Percentiles rank a stretch among this genome's conserved stretches.
phyloP scores from a whole-genome alignment of 257 asterid genomes.

The Verbascum thapsus region DNA sequence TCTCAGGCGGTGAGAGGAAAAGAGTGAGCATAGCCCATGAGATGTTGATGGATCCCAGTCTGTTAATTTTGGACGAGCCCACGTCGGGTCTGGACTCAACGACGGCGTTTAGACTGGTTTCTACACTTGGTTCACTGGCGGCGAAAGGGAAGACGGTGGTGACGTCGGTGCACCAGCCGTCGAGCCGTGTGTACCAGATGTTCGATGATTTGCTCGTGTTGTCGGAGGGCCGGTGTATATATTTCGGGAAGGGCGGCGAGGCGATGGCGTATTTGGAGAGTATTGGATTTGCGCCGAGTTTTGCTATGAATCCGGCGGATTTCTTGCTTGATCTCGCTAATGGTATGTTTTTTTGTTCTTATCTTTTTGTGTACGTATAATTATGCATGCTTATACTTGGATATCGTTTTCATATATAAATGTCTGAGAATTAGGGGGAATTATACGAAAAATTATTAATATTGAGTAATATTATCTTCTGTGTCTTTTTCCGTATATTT shows the following conservation, averaged over 20 bases:
- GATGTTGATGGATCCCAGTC: slow-evolving; percentile 86
- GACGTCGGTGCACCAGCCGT: slow-evolving; percentile 89
- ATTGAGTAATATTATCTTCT: no score
- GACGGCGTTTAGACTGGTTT: slow-evolving; percentile 70
- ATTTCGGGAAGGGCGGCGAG: slow-evolving; percentile 65
- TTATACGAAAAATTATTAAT: no score
- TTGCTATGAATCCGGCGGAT: slow-evolving; percentile 98
- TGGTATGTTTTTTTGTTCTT: slow-evolving; percentile 73
- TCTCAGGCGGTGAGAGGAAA: slow-evolving; percentile 95
- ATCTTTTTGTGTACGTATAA: slow-evolving; percentile 7
- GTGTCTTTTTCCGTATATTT: no score
- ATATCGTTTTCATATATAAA: no score
- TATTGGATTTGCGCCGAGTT: slow-evolving; percentile 69
- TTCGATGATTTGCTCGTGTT: slow-evolving; percentile 72
- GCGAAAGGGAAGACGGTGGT: slow-evolving; percentile 83
- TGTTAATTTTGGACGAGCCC: slow-evolving; percentile 83
- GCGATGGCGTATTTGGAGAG: slow-evolving; percentile 80
- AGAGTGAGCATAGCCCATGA: slow-evolving; percentile 91
- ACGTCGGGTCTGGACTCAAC: slow-evolving; percentile 94
- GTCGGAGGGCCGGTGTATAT: slow-evolving; percentile 76
- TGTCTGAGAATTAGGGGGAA: no score
- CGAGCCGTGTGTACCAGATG: slow-evolving; percentile 81
- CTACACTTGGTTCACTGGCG: slow-evolving; percentile 64
- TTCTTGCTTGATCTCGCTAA: slow-evolving; percentile 98
- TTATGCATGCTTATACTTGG: no score